phyloP scores from a whole-genome alignment of 768 basidiomycete species.

The Inosperma sp. region DNA sequence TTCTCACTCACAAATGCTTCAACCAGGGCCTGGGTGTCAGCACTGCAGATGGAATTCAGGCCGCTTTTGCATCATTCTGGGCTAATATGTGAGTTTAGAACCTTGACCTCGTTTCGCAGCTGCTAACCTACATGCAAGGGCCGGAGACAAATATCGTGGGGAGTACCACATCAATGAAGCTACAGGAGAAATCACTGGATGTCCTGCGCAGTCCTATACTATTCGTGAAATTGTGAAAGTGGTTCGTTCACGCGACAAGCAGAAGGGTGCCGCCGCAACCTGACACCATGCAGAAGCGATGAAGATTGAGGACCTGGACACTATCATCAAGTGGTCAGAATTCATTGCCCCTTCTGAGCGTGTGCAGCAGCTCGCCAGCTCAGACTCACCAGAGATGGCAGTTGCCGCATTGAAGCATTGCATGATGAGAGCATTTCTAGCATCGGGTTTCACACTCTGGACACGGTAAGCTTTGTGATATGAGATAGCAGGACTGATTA shows the following conservation, averaged over 20 bases:
- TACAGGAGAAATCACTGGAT: conserved; percentile 24
- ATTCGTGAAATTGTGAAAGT: conserved; percentile 23
- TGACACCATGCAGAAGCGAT: conserved; percentile 31
- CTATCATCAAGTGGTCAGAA: conserved; percentile 29
- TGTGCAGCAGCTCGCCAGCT: conserved; percentile 6
- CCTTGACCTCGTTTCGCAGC: background rate
- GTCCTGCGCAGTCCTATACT: conserved; percentile 24
- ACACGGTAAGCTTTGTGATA: conserved; percentile 21
- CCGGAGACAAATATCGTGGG: conserved; percentile 21
- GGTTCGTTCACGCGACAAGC: conserved; percentile 20
- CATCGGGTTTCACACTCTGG: conserved; percentile 28
- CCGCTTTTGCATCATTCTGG: conserved; percentile 27
- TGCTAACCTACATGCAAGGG: background rate
- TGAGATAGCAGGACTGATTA: background rate
- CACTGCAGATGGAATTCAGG: conserved; percentile 25
- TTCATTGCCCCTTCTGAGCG: conserved; percentile 12
- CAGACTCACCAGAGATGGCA: background rate
- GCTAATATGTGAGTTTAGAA: conserved; percentile 26
- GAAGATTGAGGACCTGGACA: conserved; percentile 27
- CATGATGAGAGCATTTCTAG: conserved; percentile 27
- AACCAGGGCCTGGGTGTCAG: conserved; percentile 15
- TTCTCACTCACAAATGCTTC: conserved; percentile 30
- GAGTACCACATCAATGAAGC: conserved; percentile 22
- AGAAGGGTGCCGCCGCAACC: conserved; percentile 20
- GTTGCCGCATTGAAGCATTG: conserved; percentile 21